Percentiles rank a stretch among this genome's conserved stretches.
These are phyloP conservation scores for Bipolaris cookei DNA, from an alignment of 2,329 filamentous ascomycete genomes.

Conservation along the genomic window DNA sequence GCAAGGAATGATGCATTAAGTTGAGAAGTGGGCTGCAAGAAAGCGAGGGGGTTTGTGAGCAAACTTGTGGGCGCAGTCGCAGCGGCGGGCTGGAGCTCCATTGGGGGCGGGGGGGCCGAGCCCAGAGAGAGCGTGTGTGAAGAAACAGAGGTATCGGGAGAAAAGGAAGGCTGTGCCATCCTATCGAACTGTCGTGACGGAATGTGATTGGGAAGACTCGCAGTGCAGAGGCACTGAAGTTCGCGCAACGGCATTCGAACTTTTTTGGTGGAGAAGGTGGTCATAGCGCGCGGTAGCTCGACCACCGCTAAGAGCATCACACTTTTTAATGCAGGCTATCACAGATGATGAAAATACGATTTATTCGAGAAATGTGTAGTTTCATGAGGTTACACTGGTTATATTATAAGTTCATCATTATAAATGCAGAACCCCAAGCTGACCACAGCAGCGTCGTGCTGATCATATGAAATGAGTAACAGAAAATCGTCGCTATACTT, in stretches of 20 bases:
- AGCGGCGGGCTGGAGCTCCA: constrained; percentile 39
- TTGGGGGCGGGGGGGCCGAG: constrained; percentile 44
- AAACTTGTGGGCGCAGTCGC: constrained; percentile 64
- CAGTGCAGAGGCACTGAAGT: constrained; percentile 7
- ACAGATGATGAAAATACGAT: background rate
- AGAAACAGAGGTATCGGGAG: constrained; percentile 49
- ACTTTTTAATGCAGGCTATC: background rate
- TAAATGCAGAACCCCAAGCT: too few relatives aligned
- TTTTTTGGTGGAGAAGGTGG: constrained; percentile 23
- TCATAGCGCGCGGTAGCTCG: constrained; percentile 11
- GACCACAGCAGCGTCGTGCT: too few relatives aligned
- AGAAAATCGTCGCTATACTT: constrained; percentile 7
- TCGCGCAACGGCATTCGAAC: constrained; percentile 14
- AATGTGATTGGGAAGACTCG: background rate
- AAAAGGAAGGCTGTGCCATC: constrained; percentile 46
- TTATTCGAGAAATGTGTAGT: too few relatives aligned
- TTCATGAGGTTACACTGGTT: too few relatives aligned
- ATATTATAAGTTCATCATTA: too few relatives aligned
- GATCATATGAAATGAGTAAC: background rate
- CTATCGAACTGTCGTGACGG: constrained; percentile 12
- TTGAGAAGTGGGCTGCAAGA: constrained; percentile 73
- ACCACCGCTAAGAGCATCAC: background rate
- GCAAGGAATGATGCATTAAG: constrained; percentile 73
- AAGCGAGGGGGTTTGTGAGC: constrained; percentile 69
- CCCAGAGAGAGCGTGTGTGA: constrained; percentile 50